These are phyloP conservation scores for Boechera divaricarpa DNA, from an alignment of 345 rosid genomes.

Conservation along the genomic window DNA sequence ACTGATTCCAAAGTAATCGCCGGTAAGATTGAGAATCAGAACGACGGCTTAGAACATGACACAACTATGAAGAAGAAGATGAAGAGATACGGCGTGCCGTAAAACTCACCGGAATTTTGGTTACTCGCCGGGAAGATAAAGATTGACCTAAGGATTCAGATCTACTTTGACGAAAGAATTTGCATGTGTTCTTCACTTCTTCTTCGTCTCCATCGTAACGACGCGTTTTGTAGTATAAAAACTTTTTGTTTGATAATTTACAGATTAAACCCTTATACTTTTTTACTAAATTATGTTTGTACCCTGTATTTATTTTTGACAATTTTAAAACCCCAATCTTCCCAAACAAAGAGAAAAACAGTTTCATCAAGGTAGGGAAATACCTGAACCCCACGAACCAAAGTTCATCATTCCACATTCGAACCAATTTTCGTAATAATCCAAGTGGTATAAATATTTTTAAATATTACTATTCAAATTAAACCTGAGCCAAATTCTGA, in stretches of 20 bases:
- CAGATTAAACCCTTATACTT: not conserved
- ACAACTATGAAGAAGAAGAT: not conserved
- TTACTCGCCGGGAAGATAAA: not conserved
- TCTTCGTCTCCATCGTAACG: conserved; percentile 20
- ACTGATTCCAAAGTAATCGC: not conserved
- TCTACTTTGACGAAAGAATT: conserved; percentile 25
- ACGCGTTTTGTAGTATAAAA: conserved; percentile 26
- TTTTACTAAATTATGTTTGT: not conserved
- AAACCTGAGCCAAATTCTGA: too few species aligned
- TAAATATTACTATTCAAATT: too few species aligned
- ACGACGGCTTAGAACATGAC: not conserved
- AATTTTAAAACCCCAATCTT: not conserved
- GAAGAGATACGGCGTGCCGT: not conserved
- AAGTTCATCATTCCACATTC: too few species aligned
- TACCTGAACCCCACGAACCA: too few species aligned
- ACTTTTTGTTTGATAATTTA: not conserved
- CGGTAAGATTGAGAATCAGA: not conserved
- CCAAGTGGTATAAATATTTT: too few species aligned
- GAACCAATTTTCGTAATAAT: too few species aligned
- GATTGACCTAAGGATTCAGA: conserved; percentile 21
- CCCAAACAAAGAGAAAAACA: not conserved
- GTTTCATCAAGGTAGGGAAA: not conserved
- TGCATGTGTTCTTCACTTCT: conserved; percentile 14
- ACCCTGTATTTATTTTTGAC: not conserved
- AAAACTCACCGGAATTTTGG: conserved; percentile 31